A percentile compares a stretch with the other conserved stretches of the same genome.
Conservation (phyloP, 2,329 filamentous ascomycete species). For the Penicillium sclerotiorum region DNA sequence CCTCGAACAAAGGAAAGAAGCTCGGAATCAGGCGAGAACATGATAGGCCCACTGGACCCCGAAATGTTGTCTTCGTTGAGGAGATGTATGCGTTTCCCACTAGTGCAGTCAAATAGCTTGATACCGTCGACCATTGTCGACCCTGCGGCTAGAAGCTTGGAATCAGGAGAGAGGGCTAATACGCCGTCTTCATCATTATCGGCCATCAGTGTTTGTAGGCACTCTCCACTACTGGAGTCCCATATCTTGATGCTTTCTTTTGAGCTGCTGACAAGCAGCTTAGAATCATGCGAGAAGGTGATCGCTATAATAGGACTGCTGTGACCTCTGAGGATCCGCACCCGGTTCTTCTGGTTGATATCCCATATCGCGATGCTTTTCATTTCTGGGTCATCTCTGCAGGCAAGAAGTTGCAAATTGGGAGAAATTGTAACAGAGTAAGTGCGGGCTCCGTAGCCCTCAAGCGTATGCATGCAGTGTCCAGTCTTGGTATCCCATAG, state of each 20-base stretch:
- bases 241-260: background rate
- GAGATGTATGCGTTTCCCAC: background rate
- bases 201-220: constrained; percentile 1
- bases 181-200: constrained; percentile 7
- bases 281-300: constrained; percentile 2
- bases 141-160: constrained; percentile 21
- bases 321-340: background rate
- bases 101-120: constrained; percentile 4
- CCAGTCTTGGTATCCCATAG: constrained; percentile 7
- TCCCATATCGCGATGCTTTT: constrained; percentile 2
- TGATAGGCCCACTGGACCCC: background rate
- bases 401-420: constrained; percentile 8
- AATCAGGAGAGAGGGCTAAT: constrained; percentile 17
- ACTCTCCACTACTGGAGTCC: constrained; percentile 1
- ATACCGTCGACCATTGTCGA: background rate
- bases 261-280: background rate
- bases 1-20: background rate
- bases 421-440: constrained; percentile 3
- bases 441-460: background rate
- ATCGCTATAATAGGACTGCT: background rate
- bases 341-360: background rate
- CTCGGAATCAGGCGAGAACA: constrained; percentile 1
- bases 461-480: background rate
- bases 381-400: background rate
- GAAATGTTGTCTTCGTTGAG: background rate